Base-by-base conservation (phyloP, 176 grass and related monocot species). In the Cenchrus purpureus region DNA sequence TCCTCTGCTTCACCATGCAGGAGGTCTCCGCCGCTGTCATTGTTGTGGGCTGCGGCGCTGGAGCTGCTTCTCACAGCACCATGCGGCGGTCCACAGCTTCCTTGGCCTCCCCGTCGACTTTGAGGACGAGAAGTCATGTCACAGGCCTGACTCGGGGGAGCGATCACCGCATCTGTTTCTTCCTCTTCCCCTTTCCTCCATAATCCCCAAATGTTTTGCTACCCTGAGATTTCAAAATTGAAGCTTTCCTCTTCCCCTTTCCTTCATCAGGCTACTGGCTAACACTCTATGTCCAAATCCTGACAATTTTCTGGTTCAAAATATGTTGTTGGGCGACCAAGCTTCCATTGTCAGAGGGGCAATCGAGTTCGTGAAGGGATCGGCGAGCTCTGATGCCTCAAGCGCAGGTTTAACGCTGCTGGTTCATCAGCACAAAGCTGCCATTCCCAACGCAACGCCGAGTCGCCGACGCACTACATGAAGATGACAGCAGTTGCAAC, bases 91-190 rank as follows among this genome's bases (percentile, higher is more conserved):
- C 85, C 86, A 98, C 59, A 93, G 93, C 1, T 95, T 98, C 68
- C 87, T 95, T 31, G 93, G 95, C 83, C 90, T 98, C 74, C 95
- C 95, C 19, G 84, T 90, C 78, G 95, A 97, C 88, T 95, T 97
- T 80, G 92, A 95, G 82, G 77, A 86, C 20, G 90, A 97, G 81
- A 91, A 95, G 73, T 90, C 95, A 29, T 87, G 86, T 79, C 90
- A 88, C 68, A 90, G 89, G 52, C 95, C 92, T n/a, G n/a, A n/a
- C n/a, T n/a, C n/a, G n/a, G n/a, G n/a, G n/a, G n/a, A n/a, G n/a
- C n/a, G n/a, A n/a, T n/a, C n/a, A n/a, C n/a, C n/a, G n/a, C n/a
- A n/a, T n/a, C n/a, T 54, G 0, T 22, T n/a, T 11, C 22, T 25
- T 25, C 86, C 12, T 34, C 62, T 8, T 28, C 9, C 0, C 46